A percentile compares a stretch with the other conserved stretches of the same genome.
These are phyloP conservation scores for Wickerhamomyces canadensis DNA, from an alignment of 805 yeast species.

Conservation along the genomic window DNA sequence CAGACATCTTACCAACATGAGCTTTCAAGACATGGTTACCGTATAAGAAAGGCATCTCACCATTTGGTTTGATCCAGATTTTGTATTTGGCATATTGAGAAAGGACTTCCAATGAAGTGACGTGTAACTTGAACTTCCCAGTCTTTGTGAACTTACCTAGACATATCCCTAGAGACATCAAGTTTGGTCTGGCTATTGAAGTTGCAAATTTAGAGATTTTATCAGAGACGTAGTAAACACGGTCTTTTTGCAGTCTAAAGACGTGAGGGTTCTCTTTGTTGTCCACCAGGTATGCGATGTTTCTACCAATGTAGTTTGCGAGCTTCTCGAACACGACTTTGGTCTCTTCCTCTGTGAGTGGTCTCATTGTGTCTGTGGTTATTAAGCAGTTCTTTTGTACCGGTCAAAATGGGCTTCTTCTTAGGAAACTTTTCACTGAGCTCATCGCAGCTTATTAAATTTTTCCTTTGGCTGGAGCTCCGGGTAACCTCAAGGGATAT, in stretches of 20 bases:
- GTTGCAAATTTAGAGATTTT: conserved; percentile 83
- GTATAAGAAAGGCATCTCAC: conserved; percentile 97
- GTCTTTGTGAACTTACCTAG: conserved; percentile 96
- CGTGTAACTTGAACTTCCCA: conserved; percentile 91
- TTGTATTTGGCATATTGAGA: conserved; percentile 89
- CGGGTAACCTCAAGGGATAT: background rate
- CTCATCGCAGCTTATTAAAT: conserved; percentile 1
- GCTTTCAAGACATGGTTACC: conserved; percentile 97
- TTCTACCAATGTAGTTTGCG: conserved; percentile 95
- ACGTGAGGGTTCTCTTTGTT: conserved; percentile 80
- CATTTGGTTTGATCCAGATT: conserved; percentile 94
- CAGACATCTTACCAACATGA: conserved; percentile 94
- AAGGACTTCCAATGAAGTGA: conserved; percentile 80
- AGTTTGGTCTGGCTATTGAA: conserved; percentile 78
- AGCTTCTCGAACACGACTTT: conserved; percentile 92
- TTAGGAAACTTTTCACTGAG: background rate
- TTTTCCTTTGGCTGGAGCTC: background rate
- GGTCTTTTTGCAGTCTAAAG: conserved; percentile 90
- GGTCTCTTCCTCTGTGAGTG: conserved; percentile 91
- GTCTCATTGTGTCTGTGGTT: no score
- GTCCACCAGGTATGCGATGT: conserved; percentile 82
- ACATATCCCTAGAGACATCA: conserved; percentile 92
- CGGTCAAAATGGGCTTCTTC: no score
- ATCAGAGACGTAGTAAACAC: conserved; percentile 91
- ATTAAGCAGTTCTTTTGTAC: no score